Percentiles rank a stretch among this genome's conserved stretches.
Conservation (phyloP, 2,329 filamentous ascomycete species). For the Colletotrichum incanum region DNA sequence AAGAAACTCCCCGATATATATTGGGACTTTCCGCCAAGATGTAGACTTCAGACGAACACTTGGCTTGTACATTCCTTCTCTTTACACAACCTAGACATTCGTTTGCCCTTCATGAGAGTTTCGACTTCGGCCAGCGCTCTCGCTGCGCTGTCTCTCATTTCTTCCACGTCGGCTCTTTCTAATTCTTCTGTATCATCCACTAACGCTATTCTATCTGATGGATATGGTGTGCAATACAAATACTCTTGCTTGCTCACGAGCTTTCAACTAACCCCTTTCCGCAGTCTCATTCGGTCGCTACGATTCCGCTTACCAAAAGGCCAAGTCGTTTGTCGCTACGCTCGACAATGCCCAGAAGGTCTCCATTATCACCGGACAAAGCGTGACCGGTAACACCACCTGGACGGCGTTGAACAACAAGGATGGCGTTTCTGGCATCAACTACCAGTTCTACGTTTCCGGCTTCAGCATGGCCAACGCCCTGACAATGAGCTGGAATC, state of each 20-base stretch:
- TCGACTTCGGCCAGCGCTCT: constrained; percentile 17
- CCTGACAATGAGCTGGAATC: constrained; percentile 46
- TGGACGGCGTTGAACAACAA: constrained; percentile 35
- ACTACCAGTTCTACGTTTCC: constrained; percentile 45
- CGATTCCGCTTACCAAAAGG: constrained; percentile 30
- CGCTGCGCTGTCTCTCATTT: constrained; percentile 33
- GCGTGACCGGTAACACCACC: constrained; percentile 30
- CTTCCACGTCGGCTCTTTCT: constrained; percentile 19
- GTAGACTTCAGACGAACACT: constrained; percentile 22
- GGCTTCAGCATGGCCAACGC: constrained; percentile 43
- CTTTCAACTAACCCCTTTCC: not conserved
- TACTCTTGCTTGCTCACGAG: no score
- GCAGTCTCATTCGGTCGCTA: constrained; percentile 30
- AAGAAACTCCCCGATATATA: constrained; percentile 14
- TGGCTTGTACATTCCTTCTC: constrained; percentile 4
- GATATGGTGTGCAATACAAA: constrained; percentile 15
- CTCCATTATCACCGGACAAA: constrained; percentile 36
- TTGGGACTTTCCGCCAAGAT: constrained; percentile 17
- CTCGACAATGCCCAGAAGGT: constrained; percentile 35
- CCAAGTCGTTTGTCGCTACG: constrained; percentile 32
- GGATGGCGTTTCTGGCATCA: constrained; percentile 44
- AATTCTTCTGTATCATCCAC: constrained; percentile 19
- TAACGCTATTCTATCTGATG: constrained; percentile 26
- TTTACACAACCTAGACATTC: constrained; percentile 7
- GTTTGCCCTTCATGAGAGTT: constrained; percentile 34